These are phyloP conservation scores for Hydnum rufescens DNA, from an alignment of 768 basidiomycete species.

Conservation along the genomic window DNA sequence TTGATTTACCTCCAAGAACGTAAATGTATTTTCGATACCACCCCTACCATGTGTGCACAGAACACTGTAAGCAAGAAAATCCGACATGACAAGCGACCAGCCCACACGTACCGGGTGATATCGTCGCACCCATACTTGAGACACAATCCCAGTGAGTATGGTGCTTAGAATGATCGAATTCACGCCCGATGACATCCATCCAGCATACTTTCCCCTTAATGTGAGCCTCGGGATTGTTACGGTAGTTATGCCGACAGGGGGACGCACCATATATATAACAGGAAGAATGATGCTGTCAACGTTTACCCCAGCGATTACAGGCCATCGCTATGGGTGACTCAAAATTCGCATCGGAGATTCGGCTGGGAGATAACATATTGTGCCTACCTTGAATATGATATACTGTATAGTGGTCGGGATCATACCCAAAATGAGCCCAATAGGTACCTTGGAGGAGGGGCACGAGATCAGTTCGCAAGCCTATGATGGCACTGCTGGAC, in stretches of 20 bases:
- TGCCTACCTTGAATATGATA: conserved; percentile 29
- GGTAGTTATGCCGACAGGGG: neutral
- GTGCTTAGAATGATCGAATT: conserved; percentile 31
- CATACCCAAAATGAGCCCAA: conserved; percentile 27
- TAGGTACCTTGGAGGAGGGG: neutral
- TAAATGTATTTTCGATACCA: neutral
- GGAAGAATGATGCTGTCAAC: conserved; percentile 34
- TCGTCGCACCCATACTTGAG: conserved; percentile 37
- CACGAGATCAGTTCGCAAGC: neutral
- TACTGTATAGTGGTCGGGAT: conserved; percentile 33
- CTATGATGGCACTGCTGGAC: neutral
- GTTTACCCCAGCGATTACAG: conserved; percentile 31
- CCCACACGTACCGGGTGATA: conserved; percentile 48
- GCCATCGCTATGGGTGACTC: conserved; percentile 41
- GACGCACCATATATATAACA: neutral
- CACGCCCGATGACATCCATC: conserved; percentile 26
- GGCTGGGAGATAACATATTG: neutral
- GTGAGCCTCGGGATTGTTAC: neutral
- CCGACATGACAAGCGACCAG: conserved; percentile 4
- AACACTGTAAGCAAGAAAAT: conserved; percentile 25
- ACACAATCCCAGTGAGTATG: conserved; percentile 33
- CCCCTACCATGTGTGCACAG: neutral
- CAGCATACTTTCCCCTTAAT: conserved; percentile 4
- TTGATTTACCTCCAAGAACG: neutral
- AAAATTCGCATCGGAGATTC: neutral